Base-by-base conservation (phyloP, 169 alveolate genomes). In the Theileria annulata region DNA sequence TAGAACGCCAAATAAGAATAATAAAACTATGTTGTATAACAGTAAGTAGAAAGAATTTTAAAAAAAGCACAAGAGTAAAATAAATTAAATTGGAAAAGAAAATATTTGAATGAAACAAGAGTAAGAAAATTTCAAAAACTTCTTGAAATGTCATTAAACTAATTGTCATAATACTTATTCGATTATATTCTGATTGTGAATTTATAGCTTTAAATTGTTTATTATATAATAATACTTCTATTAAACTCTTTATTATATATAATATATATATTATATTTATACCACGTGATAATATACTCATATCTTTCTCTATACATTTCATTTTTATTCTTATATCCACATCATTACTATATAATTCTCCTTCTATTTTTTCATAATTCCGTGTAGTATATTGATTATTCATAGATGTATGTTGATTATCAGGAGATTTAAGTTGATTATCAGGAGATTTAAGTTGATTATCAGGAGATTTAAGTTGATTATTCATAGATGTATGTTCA, bases 1-100 rank as follows among this genome's bases (percentile, higher is more conserved):
- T 74, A 17, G 94, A 92, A 56, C 86, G 86, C 94, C 94, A 91
- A 4, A 91, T 76, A 19, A 86, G 71, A 33, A 91, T 79, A 31
- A 91, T 60, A 35, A 80, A 88, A 28, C 91, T 72, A 30, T 87
- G 87, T 27, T 91, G 92, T 80, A 91, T 72, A 5, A 90, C 59
- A 25, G 88, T 83, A 5, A 88, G 60, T 71, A 88, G 42, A 23
- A 88, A 23, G 21, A 83, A 64, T 77, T 92, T 91, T 27, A 87
- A 25, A 15, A 90, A 60, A 0, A 90, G n/a, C 79, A 85, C 60
- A 42, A 80, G 59, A 15, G 84, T 64, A 23, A 83, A 82, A 35
- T 64, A 64, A 2, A 56, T 35, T 13, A 83, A 27, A 69, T 51
- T 71, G 31, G 76, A 54, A 48, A 51, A 30, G 51, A 88, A 87